Evolutionary conservation across 768 basidiomycete genomes (phyloP).

Genomic region (Kwoniella heveanensis): DNA sequence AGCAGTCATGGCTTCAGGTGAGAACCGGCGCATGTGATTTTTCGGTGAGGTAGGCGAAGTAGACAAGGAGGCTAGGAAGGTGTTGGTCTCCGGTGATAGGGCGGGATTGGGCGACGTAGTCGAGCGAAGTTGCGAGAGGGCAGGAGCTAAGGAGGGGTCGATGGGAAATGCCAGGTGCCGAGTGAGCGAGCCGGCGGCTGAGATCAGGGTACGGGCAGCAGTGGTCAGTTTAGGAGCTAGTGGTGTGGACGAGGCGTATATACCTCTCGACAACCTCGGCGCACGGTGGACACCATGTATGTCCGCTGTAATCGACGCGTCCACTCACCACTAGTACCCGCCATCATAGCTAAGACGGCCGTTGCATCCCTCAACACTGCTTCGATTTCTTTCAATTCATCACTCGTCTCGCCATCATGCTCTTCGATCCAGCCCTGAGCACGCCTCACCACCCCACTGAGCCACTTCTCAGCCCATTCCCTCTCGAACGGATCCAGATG

Average conservation of each 20-base stretch:
- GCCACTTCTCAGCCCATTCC: conserved; percentile 55
- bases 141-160: conserved; percentile 28
- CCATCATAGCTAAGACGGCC: conserved; percentile 53
- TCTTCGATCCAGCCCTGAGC: conserved; percentile 50
- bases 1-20: neutral
- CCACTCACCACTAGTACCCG: conserved; percentile 49
- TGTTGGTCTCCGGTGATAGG: conserved; percentile 40
- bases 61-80: conserved; percentile 35
- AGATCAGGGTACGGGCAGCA: no score
- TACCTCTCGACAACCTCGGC: no score
- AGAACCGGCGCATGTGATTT: neutral
- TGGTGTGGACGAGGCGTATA: no score
- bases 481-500: conserved; percentile 53
- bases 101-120: conserved; percentile 24
- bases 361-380: conserved; percentile 47
- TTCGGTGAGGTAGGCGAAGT: conserved; percentile 39
- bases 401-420: conserved; percentile 5
- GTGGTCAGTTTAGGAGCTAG: no score
- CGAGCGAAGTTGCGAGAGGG: conserved; percentile 15
- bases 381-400: conserved; percentile 36
- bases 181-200: conserved; percentile 50
- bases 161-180: conserved; percentile 50
- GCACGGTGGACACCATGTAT: no score
- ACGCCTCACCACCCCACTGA: conserved; percentile 46
- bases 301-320: neutral